Conservation (phyloP, 2,329 filamentous ascomycete species). For the Calycina marina region DNA sequence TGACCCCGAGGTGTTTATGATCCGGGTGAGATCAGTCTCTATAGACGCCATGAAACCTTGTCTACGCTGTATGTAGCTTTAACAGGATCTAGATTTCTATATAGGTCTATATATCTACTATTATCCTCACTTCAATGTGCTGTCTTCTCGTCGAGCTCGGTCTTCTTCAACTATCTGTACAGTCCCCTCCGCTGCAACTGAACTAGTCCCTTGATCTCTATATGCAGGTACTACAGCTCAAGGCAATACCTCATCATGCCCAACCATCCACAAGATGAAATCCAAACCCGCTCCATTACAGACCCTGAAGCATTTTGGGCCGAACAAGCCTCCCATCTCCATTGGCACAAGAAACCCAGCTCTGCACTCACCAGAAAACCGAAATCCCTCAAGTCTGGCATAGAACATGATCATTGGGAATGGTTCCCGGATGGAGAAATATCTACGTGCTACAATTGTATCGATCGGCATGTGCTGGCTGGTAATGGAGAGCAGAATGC, state of each 20-base stretch:
- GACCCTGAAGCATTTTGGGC: conserved; percentile 63
- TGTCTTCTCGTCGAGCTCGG: no score
- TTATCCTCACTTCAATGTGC: no score
- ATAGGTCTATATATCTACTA: no score
- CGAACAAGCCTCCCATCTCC: conserved; percentile 55
- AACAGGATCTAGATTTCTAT: no score
- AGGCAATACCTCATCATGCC: conserved; percentile 15
- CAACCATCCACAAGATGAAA: conserved; percentile 21
- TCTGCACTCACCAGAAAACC: conserved; percentile 42
- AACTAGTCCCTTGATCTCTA: no score
- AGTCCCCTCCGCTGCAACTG: no score
- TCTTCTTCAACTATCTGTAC: no score
- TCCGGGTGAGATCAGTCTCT: no score
- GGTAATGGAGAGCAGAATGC: conserved; percentile 63
- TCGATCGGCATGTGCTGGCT: conserved; percentile 73
- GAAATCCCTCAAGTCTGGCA: conserved; percentile 47
- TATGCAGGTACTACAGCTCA: no score
- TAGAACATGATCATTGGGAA: conserved; percentile 62
- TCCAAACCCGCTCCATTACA: conserved; percentile 37
- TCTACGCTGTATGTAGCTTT: no score
- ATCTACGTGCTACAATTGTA: conserved; percentile 81
- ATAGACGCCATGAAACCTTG: no score
- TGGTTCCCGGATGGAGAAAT: conserved; percentile 88
- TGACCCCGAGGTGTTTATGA: no score
- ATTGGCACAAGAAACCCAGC: conserved; percentile 68